Evolutionary conservation across 148 eudicot genomes (phyloP), one percentile per base, ranked within the genome.

Genomic region (Diospyros lotus): DNA sequence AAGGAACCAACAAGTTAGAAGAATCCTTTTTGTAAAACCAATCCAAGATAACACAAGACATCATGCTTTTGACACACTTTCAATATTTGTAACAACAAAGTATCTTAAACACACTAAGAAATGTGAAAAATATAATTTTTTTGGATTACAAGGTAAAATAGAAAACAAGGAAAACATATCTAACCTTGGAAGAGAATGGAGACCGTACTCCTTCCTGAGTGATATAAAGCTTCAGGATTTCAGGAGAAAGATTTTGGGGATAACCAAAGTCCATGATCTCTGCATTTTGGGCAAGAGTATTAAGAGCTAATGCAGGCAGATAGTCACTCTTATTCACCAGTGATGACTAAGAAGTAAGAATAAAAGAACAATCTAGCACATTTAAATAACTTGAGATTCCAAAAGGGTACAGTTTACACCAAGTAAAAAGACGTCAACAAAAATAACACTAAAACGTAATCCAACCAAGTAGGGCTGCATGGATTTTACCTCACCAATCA

Each of bases 261-360:
- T 92, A 95, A 55, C 98, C 98, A 81, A 95, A 95, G 83, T 95
- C 97, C 98, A 95, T 95, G 72, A 95, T 95, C 86, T 95, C 98
- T 95, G 91, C 78, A 81, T 76, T 82, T 73, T 76, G 71, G 48
- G 62, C 42, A 28, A 11, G 15, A 60, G 54, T 28, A 45, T 58
- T 17, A 74, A 60, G 48, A 44, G 15, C 18, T 55, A 7, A 58
- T 46, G 55, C 28, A 66, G 41, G 72, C 40, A 52, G 53, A 67
- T 65, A 59, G 76, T 56, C 28, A 28, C 28, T 28, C 28, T 28
- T 28, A 28, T 28, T 28, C 28, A 28, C 28, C 28, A 28, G 28
- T 28, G 28, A 28, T 28, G 28, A 28, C 28, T 28, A 28, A 28
- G 28, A 28, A 18, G 1, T 64, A 64, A 17, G 6, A n/a, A 50